phyloP scores from a whole-genome alignment of 768 basidiomycete species.

The Boletus pseudo-olivaceus region DNA sequence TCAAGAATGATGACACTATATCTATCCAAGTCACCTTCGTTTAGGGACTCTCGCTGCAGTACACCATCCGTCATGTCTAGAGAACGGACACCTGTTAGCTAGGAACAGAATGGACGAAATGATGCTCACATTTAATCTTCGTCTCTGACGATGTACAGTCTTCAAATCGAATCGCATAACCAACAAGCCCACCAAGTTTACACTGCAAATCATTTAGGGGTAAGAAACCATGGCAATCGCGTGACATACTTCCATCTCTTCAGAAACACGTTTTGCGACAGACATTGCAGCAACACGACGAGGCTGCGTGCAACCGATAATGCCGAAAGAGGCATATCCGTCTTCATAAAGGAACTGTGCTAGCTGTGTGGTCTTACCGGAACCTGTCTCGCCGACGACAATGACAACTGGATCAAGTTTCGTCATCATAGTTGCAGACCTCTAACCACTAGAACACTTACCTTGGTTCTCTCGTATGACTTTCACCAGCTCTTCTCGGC shows the following conservation, averaged over 20 bases:
- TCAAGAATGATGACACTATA: conserved; percentile 99
- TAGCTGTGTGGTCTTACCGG: conserved; percentile 97
- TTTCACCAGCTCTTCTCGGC: conserved; percentile 87
- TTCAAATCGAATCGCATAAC: conserved; percentile 98
- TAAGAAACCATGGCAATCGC: neutral
- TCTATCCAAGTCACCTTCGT: conserved; percentile 96
- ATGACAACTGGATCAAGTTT: conserved; percentile 61
- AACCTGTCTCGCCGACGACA: conserved; percentile 99
- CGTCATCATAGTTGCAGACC: neutral
- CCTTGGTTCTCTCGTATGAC: conserved; percentile 95
- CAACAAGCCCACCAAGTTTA: conserved; percentile 86
- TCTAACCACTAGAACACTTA: conserved; percentile 24
- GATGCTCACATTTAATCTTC: conserved; percentile 86
- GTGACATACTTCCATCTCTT: conserved; percentile 89
- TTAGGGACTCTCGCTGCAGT: conserved; percentile 93
- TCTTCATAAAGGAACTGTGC: conserved; percentile 96
- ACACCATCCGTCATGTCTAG: conserved; percentile 99
- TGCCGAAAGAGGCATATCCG: conserved; percentile 84
- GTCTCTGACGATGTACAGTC: conserved; percentile 94
- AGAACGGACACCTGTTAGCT: neutral
- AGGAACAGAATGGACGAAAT: neutral
- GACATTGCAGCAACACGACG: conserved; percentile 99
- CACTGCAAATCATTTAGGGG: conserved; percentile 44
- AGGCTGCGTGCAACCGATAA: conserved; percentile 97
- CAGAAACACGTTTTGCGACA: conserved; percentile 99